phyloP scores from a whole-genome alignment of 176 grass and related monocot species.

The Miscanthus lutarioriparius region DNA sequence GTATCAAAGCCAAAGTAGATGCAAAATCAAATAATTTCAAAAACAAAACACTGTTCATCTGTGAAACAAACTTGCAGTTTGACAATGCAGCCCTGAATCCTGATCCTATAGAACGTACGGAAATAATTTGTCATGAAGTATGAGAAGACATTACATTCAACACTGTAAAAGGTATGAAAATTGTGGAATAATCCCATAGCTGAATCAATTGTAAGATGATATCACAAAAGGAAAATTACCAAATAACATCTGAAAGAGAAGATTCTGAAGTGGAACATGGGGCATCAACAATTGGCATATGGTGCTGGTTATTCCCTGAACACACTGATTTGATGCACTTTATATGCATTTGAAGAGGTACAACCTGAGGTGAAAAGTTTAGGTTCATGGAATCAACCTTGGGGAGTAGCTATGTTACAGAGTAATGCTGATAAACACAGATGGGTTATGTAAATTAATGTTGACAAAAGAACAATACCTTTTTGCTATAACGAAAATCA shows the following conservation, averaged over 20 bases:
- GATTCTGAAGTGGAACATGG: conserved; percentile 39
- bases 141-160: conserved; percentile 15
- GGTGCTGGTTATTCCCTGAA: conserved; percentile 36
- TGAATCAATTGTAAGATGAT: conserved; percentile 8
- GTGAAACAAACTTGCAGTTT: conserved; percentile 22
- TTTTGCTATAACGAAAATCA: conserved; percentile 87
- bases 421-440: conserved; percentile 6
- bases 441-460: neutral
- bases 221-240: conserved; percentile 52
- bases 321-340: conserved; percentile 53
- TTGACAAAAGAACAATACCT: conserved; percentile 47
- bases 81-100: neutral
- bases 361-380: conserved; percentile 46
- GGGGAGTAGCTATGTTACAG: neutral
- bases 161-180: conserved; percentile 4
- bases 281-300: conserved; percentile 17
- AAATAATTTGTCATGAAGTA: neutral
- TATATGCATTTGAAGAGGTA: conserved; percentile 67
- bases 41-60: neutral
- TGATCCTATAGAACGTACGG: neutral
- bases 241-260: conserved; percentile 63
- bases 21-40: neutral
- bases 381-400: neutral
- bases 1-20: neutral
- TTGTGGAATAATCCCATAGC: neutral